phyloP scores from a whole-genome alignment of 345 rosid species.

The Citrus mangshanensis region DNA sequence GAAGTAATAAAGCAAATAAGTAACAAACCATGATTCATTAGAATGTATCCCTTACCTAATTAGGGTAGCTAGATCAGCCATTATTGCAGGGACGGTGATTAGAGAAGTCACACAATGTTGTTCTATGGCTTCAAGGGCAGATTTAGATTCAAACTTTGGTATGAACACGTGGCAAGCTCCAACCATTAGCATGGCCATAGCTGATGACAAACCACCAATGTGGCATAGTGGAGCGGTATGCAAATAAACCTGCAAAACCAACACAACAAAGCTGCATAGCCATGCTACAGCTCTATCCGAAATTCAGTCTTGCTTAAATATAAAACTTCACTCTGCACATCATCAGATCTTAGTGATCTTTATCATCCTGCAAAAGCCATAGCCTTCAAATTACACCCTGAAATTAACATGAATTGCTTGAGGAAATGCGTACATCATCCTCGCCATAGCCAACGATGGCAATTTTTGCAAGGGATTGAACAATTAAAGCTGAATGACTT shows the following conservation, averaged over 20 bases:
- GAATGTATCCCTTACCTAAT: constrained; percentile 41
- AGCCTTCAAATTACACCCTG: background rate
- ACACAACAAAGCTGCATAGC: constrained; percentile 6
- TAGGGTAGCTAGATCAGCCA: constrained; percentile 57
- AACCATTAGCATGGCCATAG: constrained; percentile 82
- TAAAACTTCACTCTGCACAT: background rate
- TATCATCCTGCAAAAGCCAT: background rate
- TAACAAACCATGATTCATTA: background rate
- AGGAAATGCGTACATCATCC: constrained; percentile 64
- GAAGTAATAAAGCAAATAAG: background rate
- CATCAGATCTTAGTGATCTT: background rate
- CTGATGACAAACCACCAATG: constrained; percentile 87
- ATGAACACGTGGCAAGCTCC: constrained; percentile 76
- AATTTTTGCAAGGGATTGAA: constrained; percentile 83
- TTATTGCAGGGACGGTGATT: constrained; percentile 77
- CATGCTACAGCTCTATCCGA: background rate
- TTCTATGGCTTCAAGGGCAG: constrained; percentile 55
- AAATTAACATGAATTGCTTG: background rate
- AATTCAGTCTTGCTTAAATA: background rate
- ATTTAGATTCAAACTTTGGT: constrained; percentile 68
- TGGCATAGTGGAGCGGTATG: constrained; percentile 83
- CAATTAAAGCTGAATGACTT: constrained; percentile 69
- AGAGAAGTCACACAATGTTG: constrained; percentile 63
- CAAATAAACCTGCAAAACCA: constrained; percentile 67
- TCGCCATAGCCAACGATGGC: constrained; percentile 73